A percentile compares a stretch with the other conserved stretches of the same genome.
Evolutionary conservation across 305 asterid genomes (phyloP).

Genomic region (Coffea humblotiana): DNA sequence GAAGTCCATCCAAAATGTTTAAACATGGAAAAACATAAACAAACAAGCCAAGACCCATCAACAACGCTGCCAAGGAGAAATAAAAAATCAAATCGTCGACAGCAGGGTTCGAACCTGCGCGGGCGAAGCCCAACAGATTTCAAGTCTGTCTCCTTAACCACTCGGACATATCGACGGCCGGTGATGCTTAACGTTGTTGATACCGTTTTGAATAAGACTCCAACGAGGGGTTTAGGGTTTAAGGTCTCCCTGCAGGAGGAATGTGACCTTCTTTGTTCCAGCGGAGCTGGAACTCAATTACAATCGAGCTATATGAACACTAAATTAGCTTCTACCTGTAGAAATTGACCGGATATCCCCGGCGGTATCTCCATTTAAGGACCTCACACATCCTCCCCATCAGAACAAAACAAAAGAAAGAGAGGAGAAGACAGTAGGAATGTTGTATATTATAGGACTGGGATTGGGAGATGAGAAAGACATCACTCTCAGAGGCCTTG

Average conservation of each 20-base stretch:
- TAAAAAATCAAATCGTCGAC: conserved; percentile 39
- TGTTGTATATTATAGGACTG: conserved; percentile 74
- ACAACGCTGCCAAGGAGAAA: neutral
- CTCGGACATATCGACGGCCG: conserved; percentile 83
- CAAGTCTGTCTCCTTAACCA: conserved; percentile 97
- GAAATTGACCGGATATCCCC: too few species aligned
- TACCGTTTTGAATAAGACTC: too few species aligned
- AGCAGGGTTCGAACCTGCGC: conserved; percentile 98
- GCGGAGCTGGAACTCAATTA: neutral
- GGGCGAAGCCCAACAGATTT: conserved; percentile 97
- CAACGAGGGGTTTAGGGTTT: too few species aligned
- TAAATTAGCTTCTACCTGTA: neutral
- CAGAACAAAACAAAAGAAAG: neutral
- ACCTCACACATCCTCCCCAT: too few species aligned
- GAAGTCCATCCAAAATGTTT: neutral
- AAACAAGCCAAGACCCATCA: neutral
- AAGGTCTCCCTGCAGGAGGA: neutral
- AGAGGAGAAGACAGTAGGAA: conserved; percentile 7
- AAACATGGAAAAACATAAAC: too few species aligned
- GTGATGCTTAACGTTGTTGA: too few species aligned
- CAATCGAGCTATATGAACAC: neutral
- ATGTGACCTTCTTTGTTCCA: neutral
- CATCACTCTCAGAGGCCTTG: conserved; percentile 78
- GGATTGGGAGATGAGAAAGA: conserved; percentile 88
- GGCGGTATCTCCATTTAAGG: too few species aligned